Base-by-base conservation (phyloP, 2,329 filamentous ascomycete genomes). In the Pseudogymnoascus sp. region DNA sequence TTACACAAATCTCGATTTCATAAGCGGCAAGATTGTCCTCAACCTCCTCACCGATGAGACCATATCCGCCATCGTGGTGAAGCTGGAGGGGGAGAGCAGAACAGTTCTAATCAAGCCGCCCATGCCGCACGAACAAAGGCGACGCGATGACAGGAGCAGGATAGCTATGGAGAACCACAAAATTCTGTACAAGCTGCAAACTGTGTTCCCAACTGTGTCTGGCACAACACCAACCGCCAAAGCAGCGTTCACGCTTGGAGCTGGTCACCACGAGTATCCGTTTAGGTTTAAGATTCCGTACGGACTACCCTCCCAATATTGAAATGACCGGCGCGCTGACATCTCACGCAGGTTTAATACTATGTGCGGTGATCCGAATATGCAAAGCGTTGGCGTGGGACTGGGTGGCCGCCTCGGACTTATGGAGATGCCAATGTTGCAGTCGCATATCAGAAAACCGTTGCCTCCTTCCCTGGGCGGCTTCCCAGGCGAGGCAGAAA, bases 381-480 rank as follows among this genome's bases (percentile, higher is more conserved):
- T 78, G 74, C 80, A 61, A 47, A 80, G 81, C 11, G 77, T 81
- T n/a, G 68, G 84, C 17, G 76, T 77, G 57, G 81, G 81, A 9
- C 71, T 80, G 36, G 81, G 79, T n/a, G 83, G 82, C 17, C 75
- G 81, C 60, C 78, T 85, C 64, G 79, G 84, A 37, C 78, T 84
- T 64, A 85, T 86, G 79, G 82, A 85, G 66, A 83, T 83, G n/a
- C 78, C 79, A 63, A 73, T 86, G 61, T 79, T 82, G 68, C 80
- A 86, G 58, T 72, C 72, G 39, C 94, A 99, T 76, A 84, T 94
- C 65, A 94, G 89, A 70, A 85, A 86, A 67, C 96, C 92, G 0
- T 79, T 99, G 9, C 94, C 94, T 4, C 94, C 94, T 0, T 95
- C 92, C 4, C 77, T 97, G 60, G 89, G 83, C n/a, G 91, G 90